Conservation (phyloP, 768 basidiomycete genomes). For the Naganishia vaughanmartiniae region DNA sequence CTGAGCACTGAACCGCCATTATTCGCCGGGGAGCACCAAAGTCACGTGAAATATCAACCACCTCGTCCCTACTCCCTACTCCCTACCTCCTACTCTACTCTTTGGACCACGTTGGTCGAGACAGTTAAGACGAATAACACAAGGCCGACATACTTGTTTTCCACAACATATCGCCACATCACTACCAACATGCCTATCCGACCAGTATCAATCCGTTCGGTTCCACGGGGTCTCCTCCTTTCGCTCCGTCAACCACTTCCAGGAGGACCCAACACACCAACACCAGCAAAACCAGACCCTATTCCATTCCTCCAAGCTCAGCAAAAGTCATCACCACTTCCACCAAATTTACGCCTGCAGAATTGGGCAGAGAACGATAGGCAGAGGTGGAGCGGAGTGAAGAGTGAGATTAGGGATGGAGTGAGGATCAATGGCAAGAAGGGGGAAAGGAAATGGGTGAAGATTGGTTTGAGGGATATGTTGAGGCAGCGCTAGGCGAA, state of each 20-base stretch:
- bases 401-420: conserved; percentile 33
- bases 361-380: conserved; percentile 35
- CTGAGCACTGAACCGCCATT: not conserved
- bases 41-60: not conserved
- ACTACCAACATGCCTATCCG: conserved; percentile 22
- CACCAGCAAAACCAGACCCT: conserved; percentile 32
- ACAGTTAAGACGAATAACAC: too few relatives aligned
- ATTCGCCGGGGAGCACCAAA: not conserved
- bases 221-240: conserved; percentile 33
- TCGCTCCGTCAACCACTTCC: conserved; percentile 24
- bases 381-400: conserved; percentile 35
- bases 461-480: conserved; percentile 40
- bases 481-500: conserved; percentile 37
- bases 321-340: conserved; percentile 14
- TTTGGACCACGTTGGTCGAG: too few relatives aligned
- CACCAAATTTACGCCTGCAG: conserved; percentile 41
- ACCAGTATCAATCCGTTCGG: conserved; percentile 24
- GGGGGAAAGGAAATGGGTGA: conserved; percentile 35
- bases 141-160: too few relatives aligned
- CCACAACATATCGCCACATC: too few relatives aligned
- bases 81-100: too few relatives aligned
- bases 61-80: too few relatives aligned
- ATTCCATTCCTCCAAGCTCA: conserved; percentile 26
- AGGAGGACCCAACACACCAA: conserved; percentile 21
- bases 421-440: conserved; percentile 31